Evolutionary conservation across 306 rosid species (phyloP).

Genomic region (Glycine tomentella): DNA sequence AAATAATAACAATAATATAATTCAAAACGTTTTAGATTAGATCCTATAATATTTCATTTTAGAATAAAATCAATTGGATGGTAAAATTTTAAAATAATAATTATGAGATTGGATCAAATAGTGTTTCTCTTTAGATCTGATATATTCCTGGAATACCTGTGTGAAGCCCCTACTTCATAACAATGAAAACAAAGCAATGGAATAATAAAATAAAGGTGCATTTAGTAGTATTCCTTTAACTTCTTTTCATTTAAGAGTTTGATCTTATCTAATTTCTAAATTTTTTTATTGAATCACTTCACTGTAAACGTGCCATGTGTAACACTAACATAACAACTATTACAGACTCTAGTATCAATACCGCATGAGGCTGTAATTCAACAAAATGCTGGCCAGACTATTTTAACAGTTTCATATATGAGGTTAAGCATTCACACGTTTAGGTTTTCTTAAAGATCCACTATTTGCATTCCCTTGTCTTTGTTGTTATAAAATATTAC

Average conservation of each 20-base stretch:
- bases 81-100: neutral
- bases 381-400: constrained; percentile 15
- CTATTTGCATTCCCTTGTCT: neutral
- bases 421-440: constrained; percentile 4
- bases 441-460: constrained; percentile 25
- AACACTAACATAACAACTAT: constrained; percentile 12
- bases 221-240: neutral
- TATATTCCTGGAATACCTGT: neutral
- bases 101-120: neutral
- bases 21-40: neutral
- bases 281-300: neutral
- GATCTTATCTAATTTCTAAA: neutral
- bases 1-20: too few species aligned
- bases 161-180: neutral
- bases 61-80: neutral
- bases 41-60: neutral
- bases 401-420: neutral
- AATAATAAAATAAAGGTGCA: neutral
- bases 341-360: neutral
- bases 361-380: neutral
- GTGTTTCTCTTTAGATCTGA: neutral
- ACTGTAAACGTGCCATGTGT: neutral
- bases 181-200: neutral
- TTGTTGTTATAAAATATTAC: neutral
- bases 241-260: neutral